phyloP scores from a whole-genome alignment of 192 early-diverging fungal genomes.

The Entrophospora sp. region DNA sequence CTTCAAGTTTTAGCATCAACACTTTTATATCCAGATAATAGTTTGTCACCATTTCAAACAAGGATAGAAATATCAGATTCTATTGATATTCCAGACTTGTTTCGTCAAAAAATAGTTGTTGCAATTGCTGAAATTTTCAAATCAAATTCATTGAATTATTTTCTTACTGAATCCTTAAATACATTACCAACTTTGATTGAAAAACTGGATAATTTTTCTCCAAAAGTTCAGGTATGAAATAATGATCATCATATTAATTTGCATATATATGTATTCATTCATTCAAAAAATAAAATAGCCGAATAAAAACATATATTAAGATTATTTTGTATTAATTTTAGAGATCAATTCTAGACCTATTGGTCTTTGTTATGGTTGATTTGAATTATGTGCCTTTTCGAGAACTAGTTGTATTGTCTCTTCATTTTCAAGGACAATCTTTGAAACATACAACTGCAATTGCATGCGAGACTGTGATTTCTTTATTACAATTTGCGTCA shows the following conservation, averaged over 20 bases:
- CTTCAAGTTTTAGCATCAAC: constrained; percentile 37
- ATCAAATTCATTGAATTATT: constrained; percentile 50
- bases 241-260: neutral
- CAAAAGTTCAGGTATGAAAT: constrained; percentile 33
- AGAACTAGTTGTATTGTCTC: constrained; percentile 41
- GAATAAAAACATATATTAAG: neutral
- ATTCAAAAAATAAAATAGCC: no score
- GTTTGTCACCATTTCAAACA: constrained; percentile 23
- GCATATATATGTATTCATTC: neutral
- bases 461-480: constrained; percentile 35
- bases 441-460: constrained; percentile 38
- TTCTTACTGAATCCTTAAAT: constrained; percentile 40
- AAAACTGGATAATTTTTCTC: constrained; percentile 37
- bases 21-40: constrained; percentile 34
- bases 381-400: constrained; percentile 58
- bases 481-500: constrained; percentile 34
- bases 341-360: constrained; percentile 40
- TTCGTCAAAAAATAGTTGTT: constrained; percentile 26
- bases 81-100: constrained; percentile 24
- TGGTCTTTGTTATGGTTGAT: constrained; percentile 45
- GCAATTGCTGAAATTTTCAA: constrained; percentile 33
- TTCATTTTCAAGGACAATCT: constrained; percentile 48
- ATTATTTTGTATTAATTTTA: constrained; percentile 19
- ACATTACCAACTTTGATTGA: constrained; percentile 45
- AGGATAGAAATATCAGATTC: no score